Evolutionary conservation across 2,329 filamentous ascomycete genomes (phyloP).

Genomic region (Elsinoe perseae): DNA sequence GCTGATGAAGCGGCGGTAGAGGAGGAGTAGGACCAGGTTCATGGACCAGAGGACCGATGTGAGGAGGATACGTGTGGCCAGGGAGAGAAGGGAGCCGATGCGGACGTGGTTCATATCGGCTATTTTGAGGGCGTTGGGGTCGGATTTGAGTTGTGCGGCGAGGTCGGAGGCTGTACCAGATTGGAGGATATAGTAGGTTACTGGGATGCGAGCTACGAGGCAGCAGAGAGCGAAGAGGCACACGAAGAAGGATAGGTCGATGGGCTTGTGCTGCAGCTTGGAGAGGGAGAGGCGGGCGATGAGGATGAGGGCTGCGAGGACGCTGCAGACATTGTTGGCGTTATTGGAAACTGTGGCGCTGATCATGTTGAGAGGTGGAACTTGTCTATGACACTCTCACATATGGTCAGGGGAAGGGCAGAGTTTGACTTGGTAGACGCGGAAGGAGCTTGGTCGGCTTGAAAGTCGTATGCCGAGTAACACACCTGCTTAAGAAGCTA

Average conservation of each 20-base stretch:
- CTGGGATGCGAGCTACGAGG: background rate
- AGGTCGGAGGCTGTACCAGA: slow-evolving; percentile 3
- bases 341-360: slow-evolving; percentile 10
- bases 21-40: slow-evolving; percentile 18
- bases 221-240: background rate
- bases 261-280: background rate
- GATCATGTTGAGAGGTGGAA: background rate
- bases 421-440: background rate
- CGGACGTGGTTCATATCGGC: slow-evolving; percentile 5
- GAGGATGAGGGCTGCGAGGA: background rate
- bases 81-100: slow-evolving; percentile 18
- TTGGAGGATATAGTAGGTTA: background rate
- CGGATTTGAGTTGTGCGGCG: background rate
- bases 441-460: background rate
- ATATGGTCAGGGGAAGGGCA: background rate
- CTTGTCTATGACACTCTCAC: background rate
- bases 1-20: slow-evolving; percentile 18
- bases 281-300: slow-evolving; percentile 1
- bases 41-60: slow-evolving; percentile 21
- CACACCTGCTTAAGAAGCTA: background rate
- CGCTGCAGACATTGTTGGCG: slow-evolving; percentile 10
- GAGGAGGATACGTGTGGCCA: slow-evolving; percentile 17
- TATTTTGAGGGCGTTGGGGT: background rate
- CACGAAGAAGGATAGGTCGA: slow-evolving; percentile 11
- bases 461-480: background rate